These are phyloP conservation scores for Rhodosporidiobolus odoratus DNA, from an alignment of 768 basidiomycete species.

Conservation along the genomic window DNA sequence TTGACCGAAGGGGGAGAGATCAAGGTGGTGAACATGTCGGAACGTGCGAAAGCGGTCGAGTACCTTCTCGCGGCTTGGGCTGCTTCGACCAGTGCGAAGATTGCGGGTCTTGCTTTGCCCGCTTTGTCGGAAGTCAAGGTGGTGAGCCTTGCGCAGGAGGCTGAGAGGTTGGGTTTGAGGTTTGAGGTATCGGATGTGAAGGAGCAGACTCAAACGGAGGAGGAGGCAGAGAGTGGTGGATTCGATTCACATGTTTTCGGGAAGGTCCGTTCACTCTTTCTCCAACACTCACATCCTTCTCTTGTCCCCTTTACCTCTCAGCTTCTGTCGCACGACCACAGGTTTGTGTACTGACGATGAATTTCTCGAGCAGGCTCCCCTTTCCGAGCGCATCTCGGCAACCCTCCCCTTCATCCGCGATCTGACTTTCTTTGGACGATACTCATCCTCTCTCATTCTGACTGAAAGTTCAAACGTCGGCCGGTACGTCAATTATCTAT, in stretches of 20 bases:
- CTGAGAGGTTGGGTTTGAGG: too few relatives aligned
- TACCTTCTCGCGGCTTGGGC: not conserved
- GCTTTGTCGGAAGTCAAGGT: too few relatives aligned
- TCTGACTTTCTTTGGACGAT: not conserved
- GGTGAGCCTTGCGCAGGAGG: too few relatives aligned
- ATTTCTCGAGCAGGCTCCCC: not conserved
- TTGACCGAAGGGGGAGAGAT: not conserved
- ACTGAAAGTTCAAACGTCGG: not conserved
- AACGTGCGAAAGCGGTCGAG: not conserved
- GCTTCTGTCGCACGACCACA: not conserved
- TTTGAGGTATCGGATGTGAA: too few relatives aligned
- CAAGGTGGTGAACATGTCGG: not conserved
- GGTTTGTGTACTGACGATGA: too few relatives aligned
- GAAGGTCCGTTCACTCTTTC: too few relatives aligned
- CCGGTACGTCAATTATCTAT: not conserved
- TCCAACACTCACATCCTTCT: too few relatives aligned
- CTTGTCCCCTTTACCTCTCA: not conserved
- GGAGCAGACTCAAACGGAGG: too few relatives aligned
- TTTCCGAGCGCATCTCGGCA: not conserved
- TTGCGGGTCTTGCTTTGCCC: too few relatives aligned
- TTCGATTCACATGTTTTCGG: too few relatives aligned
- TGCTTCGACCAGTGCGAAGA: too few relatives aligned
- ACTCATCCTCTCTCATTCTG: not conserved
- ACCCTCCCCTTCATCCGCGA: slow-evolving; percentile 2
- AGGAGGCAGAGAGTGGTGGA: too few relatives aligned